These are phyloP conservation scores for Candida sanyiensis DNA, from an alignment of 805 yeast genomes.

Conservation along the genomic window DNA sequence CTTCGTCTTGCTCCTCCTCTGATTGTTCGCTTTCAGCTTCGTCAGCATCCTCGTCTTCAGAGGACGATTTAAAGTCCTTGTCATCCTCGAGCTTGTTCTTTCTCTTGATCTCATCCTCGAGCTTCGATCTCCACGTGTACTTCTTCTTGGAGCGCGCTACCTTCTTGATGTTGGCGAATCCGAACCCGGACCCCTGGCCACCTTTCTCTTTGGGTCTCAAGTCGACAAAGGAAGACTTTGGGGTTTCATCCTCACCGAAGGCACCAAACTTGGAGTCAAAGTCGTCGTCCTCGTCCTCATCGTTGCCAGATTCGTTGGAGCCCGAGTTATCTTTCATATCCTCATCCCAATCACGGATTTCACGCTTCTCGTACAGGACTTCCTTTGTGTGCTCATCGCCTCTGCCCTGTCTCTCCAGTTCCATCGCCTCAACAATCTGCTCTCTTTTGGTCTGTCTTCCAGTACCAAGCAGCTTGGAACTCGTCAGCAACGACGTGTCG, in stretches of 20 bases:
- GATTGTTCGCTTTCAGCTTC: slow-evolving; percentile 16
- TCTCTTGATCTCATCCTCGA: slow-evolving; percentile 42
- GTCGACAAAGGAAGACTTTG: slow-evolving; percentile 54
- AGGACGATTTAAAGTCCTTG: slow-evolving; percentile 45
- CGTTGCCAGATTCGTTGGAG: slow-evolving; percentile 13
- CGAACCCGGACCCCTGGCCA: slow-evolving; percentile 65
- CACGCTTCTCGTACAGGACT: slow-evolving; percentile 65
- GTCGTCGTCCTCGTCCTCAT: slow-evolving; percentile 21
- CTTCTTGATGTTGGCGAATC: slow-evolving; percentile 51
- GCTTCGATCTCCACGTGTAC: slow-evolving; percentile 68
- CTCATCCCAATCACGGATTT: slow-evolving; percentile 55
- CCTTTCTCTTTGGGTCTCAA: slow-evolving; percentile 58
- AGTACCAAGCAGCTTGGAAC: slow-evolving; percentile 74
- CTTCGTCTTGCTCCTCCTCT: slow-evolving; percentile 22
- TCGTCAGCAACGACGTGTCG: slow-evolving; percentile 63
- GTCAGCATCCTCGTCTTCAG: slow-evolving; percentile 21
- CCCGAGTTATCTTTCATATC: slow-evolving; percentile 26
- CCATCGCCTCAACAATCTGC: slow-evolving; percentile 67
- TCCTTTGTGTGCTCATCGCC: slow-evolving; percentile 55
- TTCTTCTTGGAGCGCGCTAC: slow-evolving; percentile 44
- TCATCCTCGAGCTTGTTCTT: slow-evolving; percentile 50
- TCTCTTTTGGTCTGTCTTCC: slow-evolving; percentile 65
- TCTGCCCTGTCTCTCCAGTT: slow-evolving; percentile 66
- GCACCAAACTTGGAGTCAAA: slow-evolving; percentile 19
- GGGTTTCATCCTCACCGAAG: slow-evolving; percentile 5